Base-by-base conservation (phyloP, 371 early-diverging fungal genomes). In the Catenaria anguillulae region DNA sequence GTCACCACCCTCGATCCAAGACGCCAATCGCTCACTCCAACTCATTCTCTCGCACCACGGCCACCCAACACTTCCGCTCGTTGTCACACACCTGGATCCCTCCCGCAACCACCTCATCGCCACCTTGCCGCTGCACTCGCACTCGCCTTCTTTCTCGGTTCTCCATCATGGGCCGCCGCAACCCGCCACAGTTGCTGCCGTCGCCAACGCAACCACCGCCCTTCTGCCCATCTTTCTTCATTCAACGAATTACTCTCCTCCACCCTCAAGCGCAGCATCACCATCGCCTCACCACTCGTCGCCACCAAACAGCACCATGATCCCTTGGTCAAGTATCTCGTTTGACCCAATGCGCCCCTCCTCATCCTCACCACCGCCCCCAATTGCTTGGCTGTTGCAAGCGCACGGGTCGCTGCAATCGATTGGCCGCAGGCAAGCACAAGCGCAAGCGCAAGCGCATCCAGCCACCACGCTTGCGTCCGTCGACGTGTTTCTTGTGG, bases 91-190 rank as follows among this genome's bases (percentile, higher is more conserved):
- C n/a, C 46, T 46, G n/a, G 46, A 46, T 24, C 46, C 46, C 6
- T 21, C 46, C 19, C 46, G 46, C 19, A 21, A 24, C 24, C 23
- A 46, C n/a, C n/a, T 46, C n/a, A 24, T 46, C 23, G 46, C 46
- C n/a, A 21, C n/a, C n/a, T n/a, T 46, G 46, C 46, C 19, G 8
- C n/a, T 46, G n/a, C n/a, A 10, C n/a, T 10, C 46, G 46, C 23
- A 5, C 46, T 46, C n/a, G n/a, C 17, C n/a, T 4, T 8, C 8
- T 33, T 56, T 81, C 80, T 4, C 69, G 71, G 5, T 65, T 63
- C 4, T 70, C 69, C 29, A 83, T 40, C 60, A 62, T 33, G 82
- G 70, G 33, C 67, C 60, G 0, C 58, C 46, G n/a, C 74, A 71
- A 23, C 63, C 59, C 13, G 71, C 70, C 4, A 82, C 63, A 40